Percentiles rank a stretch among this genome's conserved stretches.
These are phyloP conservation scores for Clonostachys rosea DNA, from an alignment of 2,329 filamentous ascomycete species.

Conservation along the genomic window DNA sequence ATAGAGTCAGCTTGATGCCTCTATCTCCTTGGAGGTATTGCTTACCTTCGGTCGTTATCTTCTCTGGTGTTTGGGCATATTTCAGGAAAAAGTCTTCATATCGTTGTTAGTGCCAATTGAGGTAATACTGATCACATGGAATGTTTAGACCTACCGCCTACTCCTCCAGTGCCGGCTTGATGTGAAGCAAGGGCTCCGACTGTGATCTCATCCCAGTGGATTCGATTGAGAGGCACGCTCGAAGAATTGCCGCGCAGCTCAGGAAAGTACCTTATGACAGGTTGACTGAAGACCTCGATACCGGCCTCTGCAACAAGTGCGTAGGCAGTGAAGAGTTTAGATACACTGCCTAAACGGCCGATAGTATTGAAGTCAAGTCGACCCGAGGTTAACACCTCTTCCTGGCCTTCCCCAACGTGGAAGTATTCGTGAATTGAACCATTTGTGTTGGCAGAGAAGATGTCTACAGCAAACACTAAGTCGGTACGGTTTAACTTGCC, in stretches of 20 bases:
- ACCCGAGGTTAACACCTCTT: slow-evolving; percentile 8
- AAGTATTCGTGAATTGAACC: slow-evolving; percentile 12
- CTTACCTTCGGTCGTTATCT: not conserved
- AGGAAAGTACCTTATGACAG: slow-evolving; percentile 15
- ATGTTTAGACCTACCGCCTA: not conserved
- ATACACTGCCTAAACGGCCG: slow-evolving; percentile 16
- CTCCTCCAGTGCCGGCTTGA: slow-evolving; percentile 7
- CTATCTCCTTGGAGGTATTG: no score
- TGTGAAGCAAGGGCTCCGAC: slow-evolving; percentile 12
- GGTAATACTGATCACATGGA: not conserved
- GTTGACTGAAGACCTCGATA: slow-evolving; percentile 9
- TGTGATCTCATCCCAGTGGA: slow-evolving; percentile 12
- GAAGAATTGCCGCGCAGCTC: slow-evolving; percentile 9
- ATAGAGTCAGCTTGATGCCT: no score
- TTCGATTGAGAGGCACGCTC: not conserved
- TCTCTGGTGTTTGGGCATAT: not conserved
- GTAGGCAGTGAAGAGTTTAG: slow-evolving; percentile 19
- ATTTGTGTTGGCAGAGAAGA: slow-evolving; percentile 15
- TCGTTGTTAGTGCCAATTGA: not conserved
- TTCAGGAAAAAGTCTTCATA: not conserved
- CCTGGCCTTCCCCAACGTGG: slow-evolving; percentile 8
- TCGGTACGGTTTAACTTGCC: not conserved
- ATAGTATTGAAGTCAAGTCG: slow-evolving; percentile 12
- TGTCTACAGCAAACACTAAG: slow-evolving; percentile 12
- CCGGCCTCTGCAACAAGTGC: slow-evolving; percentile 12